Evolutionary conservation across 139 green algal species (phyloP).

Genomic region (Closterium sp.): DNA sequence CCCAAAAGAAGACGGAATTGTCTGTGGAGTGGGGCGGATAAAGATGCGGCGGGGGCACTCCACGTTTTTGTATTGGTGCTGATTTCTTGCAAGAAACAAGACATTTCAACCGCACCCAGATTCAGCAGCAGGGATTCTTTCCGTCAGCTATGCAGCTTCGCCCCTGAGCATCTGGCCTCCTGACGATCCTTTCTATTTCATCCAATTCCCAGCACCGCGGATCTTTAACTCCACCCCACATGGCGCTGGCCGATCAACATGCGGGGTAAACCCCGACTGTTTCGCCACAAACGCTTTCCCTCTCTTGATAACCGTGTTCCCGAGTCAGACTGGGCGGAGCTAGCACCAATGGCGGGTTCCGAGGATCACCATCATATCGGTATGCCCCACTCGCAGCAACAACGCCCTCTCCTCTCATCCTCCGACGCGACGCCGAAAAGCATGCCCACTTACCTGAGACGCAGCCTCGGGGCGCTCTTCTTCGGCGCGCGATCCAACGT

Average conservation of each 20-base stretch:
- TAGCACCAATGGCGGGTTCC: neutral
- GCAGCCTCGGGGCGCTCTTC: constrained; percentile 15
- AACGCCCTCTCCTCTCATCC: neutral
- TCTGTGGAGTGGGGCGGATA: no score
- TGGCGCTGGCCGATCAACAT: neutral
- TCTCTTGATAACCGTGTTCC: neutral
- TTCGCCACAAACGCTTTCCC: neutral
- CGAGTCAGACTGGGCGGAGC: neutral
- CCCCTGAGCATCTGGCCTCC: no score
- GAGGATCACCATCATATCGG: neutral
- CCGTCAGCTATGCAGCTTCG: neutral
- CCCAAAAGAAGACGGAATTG: no score
- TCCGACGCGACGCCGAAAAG: neutral
- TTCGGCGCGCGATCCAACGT: constrained; percentile 42
- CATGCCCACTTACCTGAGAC: neutral
- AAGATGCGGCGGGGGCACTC: no score
- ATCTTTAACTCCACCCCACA: neutral
- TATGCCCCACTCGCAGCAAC: neutral
- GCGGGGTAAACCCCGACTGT: neutral
- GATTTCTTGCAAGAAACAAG: no score
- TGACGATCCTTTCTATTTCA: no score
- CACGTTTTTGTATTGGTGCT: no score
- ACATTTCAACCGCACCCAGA: neutral
- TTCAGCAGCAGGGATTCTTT: neutral
- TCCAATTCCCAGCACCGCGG: neutral